These are phyloP conservation scores for Trichoderma sp. DNA, from an alignment of 2,329 filamentous ascomycete genomes.

Conservation along the genomic window DNA sequence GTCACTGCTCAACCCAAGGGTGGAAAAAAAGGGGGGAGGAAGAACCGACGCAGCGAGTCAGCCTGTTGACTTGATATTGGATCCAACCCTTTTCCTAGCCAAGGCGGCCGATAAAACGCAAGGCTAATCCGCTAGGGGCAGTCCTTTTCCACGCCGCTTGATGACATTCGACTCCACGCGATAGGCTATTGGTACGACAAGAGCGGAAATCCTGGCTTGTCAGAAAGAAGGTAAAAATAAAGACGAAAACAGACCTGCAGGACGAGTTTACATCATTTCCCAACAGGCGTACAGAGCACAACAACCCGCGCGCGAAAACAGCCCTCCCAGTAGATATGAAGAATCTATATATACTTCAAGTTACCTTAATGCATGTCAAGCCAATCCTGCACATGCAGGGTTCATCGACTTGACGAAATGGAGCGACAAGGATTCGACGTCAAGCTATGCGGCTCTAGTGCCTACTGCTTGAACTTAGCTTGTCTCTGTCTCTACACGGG, in stretches of 20 bases:
- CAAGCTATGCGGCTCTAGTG: background rate
- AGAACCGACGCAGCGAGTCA: conserved; percentile 9
- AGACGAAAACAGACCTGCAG: background rate
- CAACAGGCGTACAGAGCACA: background rate
- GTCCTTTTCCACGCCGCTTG: background rate
- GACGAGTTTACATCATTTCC: background rate
- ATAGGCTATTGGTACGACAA: background rate
- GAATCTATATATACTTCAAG: background rate
- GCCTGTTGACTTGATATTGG: conserved; percentile 2
- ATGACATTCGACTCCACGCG: background rate
- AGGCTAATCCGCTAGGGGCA: background rate
- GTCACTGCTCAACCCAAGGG: background rate
- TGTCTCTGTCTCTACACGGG: background rate
- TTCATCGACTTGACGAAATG: background rate
- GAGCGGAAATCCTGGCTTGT: background rate
- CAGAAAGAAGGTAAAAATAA: background rate
- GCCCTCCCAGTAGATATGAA: background rate
- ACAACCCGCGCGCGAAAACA: background rate
- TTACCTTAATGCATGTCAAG: background rate
- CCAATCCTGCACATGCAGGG: background rate
- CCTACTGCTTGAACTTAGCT: background rate
- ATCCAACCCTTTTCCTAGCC: conserved; percentile 16
- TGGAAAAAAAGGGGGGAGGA: conserved; percentile 6
- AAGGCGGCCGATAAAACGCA: background rate
- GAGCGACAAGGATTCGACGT: conserved; percentile 1